Conservation (phyloP, 306 rosid species). For the Hippophae rhamnoides region DNA sequence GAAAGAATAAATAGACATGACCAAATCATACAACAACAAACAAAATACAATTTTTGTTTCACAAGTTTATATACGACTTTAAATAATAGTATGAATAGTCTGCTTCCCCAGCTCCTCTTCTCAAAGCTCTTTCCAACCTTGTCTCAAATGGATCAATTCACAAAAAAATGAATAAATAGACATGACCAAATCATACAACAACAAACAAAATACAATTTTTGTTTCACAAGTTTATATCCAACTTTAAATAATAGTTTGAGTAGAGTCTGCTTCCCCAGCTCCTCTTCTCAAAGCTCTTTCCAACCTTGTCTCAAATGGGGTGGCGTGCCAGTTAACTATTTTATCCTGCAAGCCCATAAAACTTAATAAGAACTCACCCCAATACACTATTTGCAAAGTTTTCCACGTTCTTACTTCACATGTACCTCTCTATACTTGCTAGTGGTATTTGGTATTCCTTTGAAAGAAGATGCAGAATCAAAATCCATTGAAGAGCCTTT, state of each 20-base stretch:
- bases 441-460: slow-evolving; percentile 81
- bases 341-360: slow-evolving; percentile 59
- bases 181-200: slow-evolving; percentile 15
- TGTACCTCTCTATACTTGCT: slow-evolving; percentile 88
- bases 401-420: slow-evolving; percentile 26
- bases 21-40: slow-evolving; percentile 13
- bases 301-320: slow-evolving; percentile 78
- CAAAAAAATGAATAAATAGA: slow-evolving; percentile 26
- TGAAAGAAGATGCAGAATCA: slow-evolving; percentile 42
- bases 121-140: slow-evolving; percentile 77
- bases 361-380: slow-evolving; percentile 36
- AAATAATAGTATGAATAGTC: slow-evolving; percentile 22
- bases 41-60: slow-evolving; percentile 10
- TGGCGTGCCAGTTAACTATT: slow-evolving; percentile 70
- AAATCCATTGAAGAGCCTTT: slow-evolving; percentile 29
- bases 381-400: slow-evolving; percentile 7
- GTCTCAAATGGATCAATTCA: slow-evolving; percentile 60
- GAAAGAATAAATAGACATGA: slow-evolving; percentile 20
- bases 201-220: slow-evolving; percentile 12
- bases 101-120: slow-evolving; percentile 36
- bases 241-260: slow-evolving; percentile 19
- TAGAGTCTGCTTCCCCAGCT: slow-evolving; percentile 32
- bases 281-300: slow-evolving; percentile 71
- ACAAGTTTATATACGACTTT: slow-evolving; percentile 18
- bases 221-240: slow-evolving; percentile 16